Percentiles rank a stretch among this genome's conserved stretches.
Conservation (phyloP, 768 basidiomycete species). For the Pulveroboletus ravenelii region DNA sequence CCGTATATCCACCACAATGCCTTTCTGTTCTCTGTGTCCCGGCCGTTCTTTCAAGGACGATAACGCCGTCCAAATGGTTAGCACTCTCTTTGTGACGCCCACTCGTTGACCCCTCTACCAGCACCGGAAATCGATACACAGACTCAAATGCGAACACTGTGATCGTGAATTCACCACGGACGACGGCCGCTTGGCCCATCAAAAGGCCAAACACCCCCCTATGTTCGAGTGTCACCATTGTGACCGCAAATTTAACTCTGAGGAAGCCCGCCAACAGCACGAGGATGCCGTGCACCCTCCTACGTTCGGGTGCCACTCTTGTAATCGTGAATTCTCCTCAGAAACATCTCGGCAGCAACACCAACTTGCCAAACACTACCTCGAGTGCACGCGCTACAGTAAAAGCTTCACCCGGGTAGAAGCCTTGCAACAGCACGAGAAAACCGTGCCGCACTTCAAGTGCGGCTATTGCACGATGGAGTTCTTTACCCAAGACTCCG, state of each 20-base stretch:
- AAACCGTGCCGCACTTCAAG: neutral
- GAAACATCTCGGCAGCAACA: constrained; percentile 7
- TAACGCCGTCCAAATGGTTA: constrained; percentile 11
- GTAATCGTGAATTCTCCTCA: constrained; percentile 6
- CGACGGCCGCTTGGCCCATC: constrained; percentile 7
- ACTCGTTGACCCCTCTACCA: neutral
- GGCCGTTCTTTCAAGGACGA: constrained; percentile 14
- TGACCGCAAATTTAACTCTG: neutral
- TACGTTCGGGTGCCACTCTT: constrained; percentile 9
- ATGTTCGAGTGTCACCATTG: neutral
- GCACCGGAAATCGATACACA: constrained; percentile 15
- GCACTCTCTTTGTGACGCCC: neutral
- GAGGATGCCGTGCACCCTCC: neutral
- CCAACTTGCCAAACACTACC: constrained; percentile 3
- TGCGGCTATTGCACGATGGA: constrained; percentile 5
- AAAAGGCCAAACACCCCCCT: constrained; percentile 7
- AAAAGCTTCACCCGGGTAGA: neutral
- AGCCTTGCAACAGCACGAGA: neutral
- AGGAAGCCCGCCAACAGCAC: neutral
- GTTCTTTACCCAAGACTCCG: neutral
- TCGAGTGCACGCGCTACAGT: neutral
- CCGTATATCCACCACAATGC: constrained; percentile 10
- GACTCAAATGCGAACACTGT: constrained; percentile 18
- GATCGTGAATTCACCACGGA: constrained; percentile 5
- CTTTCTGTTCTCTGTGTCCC: constrained; percentile 16